Evolutionary conservation across 495 filamentous ascomycete genomes (phyloP), one percentile per base, ranked within the genome.

Genomic region (Hypoxylon fragiforme): DNA sequence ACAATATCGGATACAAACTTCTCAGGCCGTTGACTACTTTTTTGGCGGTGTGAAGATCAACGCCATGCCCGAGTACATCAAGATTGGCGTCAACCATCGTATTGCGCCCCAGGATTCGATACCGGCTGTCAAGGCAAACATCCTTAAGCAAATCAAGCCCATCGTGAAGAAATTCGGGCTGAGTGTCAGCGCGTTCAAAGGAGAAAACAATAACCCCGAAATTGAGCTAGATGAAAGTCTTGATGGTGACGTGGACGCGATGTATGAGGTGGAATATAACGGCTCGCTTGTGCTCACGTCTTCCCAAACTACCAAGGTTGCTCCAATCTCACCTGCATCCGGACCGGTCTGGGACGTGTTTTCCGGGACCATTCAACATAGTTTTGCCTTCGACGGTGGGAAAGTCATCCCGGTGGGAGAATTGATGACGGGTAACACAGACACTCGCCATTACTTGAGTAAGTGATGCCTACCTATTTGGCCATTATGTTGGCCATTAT

Each of bases 341-440:
- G 62, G 71, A 2, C 52, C 70, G 1, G 61, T 71, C 3, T 71
- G 73, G 51, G 70, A 76, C 13, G 65, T 77, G 8, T 80, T 88
- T 50, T 74, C 82, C 0, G 84, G 82, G 15, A 82, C 83, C 0
- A 79, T 82, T 3, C 81, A 83, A 32, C 77, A 80, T 21, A 76
- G 83, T n/a, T 85, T 85, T 54, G 57, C 60, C n/a, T 68, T 68
- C 42, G 65, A 68, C 12, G 77, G 71, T 32, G 79, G 83, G 32
- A 81, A 77, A 3, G 76, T 87, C 9, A 71, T 87, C 19, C 81
- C 85, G 0, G 73, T 77, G 2, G 81, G 82, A 1, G 83, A 84
- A 54, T 71, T 86, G 55, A 88, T 85, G 84, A 87, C 83, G 0
- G 85, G 84, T 0, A 88, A 87, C 51, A 88, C 85, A 0, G 85